These are phyloP conservation scores for Sporobolomyces pararoseus DNA, from an alignment of 768 basidiomycete genomes.

Conservation along the genomic window DNA sequence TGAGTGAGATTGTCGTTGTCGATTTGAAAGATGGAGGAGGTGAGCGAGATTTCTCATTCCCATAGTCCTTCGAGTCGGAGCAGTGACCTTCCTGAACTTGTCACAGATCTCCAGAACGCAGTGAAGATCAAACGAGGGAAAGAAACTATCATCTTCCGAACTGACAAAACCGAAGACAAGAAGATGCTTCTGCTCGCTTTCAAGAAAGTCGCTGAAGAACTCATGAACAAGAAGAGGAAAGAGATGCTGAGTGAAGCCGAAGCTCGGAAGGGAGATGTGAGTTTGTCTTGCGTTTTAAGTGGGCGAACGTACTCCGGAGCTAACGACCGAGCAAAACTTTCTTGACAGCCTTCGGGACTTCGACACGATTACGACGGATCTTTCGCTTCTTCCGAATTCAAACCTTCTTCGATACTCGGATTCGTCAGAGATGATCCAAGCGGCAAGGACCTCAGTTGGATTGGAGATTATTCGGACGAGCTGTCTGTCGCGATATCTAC, in stretches of 20 bases:
- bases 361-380: constrained; percentile 36
- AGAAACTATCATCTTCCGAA: constrained; percentile 90
- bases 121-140: constrained; percentile 91
- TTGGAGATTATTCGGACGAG: constrained; percentile 85
- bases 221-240: constrained; percentile 79
- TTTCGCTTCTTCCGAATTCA: constrained; percentile 30
- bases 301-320: too few species aligned
- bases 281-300: too few species aligned
- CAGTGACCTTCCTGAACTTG: constrained; percentile 15
- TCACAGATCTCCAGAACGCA: constrained; percentile 73
- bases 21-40: constrained; percentile 94
- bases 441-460: constrained; percentile 78
- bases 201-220: constrained; percentile 86
- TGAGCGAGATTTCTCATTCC: constrained; percentile 50
- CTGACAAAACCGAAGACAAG: constrained; percentile 76
- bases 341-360: constrained; percentile 13
- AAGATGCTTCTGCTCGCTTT: constrained; percentile 77
- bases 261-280: constrained; percentile 59
- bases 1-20: constrained; percentile 88
- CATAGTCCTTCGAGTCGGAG: not conserved
- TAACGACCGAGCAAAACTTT: too few species aligned
- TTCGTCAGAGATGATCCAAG: constrained; percentile 63
- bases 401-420: constrained; percentile 29
- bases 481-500: constrained; percentile 85
- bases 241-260: constrained; percentile 63